Evolutionary conservation across 2,329 filamentous ascomycete species (phyloP).

Genomic region (Pestalotiopsis sp.): DNA sequence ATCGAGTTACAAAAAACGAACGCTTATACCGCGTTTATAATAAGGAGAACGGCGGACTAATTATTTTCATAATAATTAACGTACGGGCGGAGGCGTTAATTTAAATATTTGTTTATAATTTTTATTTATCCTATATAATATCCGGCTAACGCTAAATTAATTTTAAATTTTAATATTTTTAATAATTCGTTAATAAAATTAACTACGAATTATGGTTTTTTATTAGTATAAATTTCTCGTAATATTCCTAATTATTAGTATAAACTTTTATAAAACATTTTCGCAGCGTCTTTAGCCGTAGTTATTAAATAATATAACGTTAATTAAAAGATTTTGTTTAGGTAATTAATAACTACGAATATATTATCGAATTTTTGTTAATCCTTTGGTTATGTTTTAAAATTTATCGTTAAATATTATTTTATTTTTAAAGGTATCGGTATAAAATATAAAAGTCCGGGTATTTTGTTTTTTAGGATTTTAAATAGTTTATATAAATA

Average conservation of each 20-base stretch:
- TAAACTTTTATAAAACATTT: neutral
- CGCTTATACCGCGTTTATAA: neutral
- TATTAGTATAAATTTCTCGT: neutral
- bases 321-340: neutral
- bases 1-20: neutral
- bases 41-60: neutral
- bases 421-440: neutral
- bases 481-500: neutral
- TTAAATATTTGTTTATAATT: neutral
- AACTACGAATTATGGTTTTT: neutral
- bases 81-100: neutral
- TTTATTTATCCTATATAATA: neutral
- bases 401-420: neutral
- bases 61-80: neutral
- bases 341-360: neutral
- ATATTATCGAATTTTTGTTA: neutral
- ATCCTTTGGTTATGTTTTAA: neutral
- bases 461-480: neutral
- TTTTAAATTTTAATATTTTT: neutral
- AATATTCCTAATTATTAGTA: neutral
- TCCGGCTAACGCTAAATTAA: neutral
- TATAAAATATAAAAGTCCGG: neutral
- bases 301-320: neutral
- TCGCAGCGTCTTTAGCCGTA: neutral
- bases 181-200: neutral